Percentiles rank a stretch among this genome's conserved stretches.
phyloP scores from a whole-genome alignment of 2,329 filamentous ascomycete species.

The Fusarium tuaranense region DNA sequence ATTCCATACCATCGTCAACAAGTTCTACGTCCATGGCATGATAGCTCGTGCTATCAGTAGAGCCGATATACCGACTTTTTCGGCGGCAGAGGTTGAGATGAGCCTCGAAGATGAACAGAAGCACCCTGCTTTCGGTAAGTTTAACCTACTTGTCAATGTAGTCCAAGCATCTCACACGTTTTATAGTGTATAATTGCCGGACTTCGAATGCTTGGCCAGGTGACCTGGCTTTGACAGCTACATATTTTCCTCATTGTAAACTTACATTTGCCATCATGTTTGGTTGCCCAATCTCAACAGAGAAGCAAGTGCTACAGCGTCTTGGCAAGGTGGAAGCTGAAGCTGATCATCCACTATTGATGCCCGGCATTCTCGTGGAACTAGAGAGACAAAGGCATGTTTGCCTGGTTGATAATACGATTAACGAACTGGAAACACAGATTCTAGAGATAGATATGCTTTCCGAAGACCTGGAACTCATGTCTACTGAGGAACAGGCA shows the following conservation, averaged over 20 bases:
- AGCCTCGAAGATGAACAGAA: background rate
- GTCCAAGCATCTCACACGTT: background rate
- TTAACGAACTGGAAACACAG: background rate
- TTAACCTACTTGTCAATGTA: fast-evolving
- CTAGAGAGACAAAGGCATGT: slow-evolving; percentile 11
- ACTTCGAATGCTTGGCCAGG: slow-evolving; percentile 13
- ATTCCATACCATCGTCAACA: background rate
- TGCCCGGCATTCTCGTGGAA: slow-evolving; percentile 7
- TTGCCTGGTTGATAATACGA: background rate
- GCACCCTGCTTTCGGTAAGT: slow-evolving; percentile 5
- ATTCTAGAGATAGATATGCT: background rate
- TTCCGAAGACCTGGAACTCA: background rate
- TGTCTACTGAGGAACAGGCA: background rate
- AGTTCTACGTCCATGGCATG: background rate
- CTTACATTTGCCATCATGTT: slow-evolving; percentile 15
- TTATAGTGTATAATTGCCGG: slow-evolving; percentile 12
- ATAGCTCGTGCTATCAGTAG: slow-evolving; percentile 5
- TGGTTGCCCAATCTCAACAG: slow-evolving; percentile 9
- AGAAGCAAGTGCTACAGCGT: slow-evolving; percentile 1
- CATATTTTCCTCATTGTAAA: slow-evolving; percentile 5
- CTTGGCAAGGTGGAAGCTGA: background rate
- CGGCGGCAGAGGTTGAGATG: slow-evolving; percentile 7
- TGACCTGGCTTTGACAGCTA: slow-evolving; percentile 9
- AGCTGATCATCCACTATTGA: slow-evolving; percentile 3
- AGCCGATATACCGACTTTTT: slow-evolving; percentile 5